phyloP scores from a whole-genome alignment of 805 yeast genomes.

The Teunomyces tritomae region DNA sequence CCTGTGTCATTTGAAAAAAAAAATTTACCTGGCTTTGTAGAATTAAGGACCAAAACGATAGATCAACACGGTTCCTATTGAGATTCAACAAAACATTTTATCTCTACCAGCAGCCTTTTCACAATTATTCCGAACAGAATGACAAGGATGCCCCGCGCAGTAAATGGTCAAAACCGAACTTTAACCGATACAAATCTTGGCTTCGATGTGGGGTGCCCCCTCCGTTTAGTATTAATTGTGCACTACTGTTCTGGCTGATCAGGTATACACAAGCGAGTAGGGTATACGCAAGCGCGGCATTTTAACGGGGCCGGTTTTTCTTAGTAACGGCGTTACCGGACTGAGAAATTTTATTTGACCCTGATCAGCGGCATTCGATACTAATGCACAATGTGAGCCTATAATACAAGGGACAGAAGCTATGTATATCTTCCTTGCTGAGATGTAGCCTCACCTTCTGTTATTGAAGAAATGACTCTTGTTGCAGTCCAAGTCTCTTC shows the following conservation, averaged over 20 bases:
- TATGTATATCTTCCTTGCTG: no score
- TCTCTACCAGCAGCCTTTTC: background rate
- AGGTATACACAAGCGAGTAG: background rate
- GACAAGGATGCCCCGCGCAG: background rate
- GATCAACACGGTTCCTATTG: no score
- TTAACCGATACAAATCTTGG: background rate
- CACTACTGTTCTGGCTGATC: background rate
- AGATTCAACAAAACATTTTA: background rate
- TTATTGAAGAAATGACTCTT: background rate
- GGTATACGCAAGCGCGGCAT: background rate
- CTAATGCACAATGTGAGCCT: no score
- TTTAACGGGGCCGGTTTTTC: background rate
- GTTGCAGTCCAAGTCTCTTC: background rate
- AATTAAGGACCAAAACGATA: no score
- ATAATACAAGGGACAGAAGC: no score
- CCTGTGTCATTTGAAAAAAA: no score
- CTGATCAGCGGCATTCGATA: no score
- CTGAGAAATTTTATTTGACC: background rate
- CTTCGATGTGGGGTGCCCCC: conserved; percentile 3
- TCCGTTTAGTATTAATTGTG: background rate
- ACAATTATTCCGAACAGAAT: background rate
- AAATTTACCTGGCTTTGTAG: no score
- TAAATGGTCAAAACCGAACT: background rate
- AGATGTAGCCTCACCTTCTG: no score
- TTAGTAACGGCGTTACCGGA: background rate